Evolutionary conservation across 2,329 filamentous ascomycete species (phyloP).

Genomic region (Colletotrichum limetticola): DNA sequence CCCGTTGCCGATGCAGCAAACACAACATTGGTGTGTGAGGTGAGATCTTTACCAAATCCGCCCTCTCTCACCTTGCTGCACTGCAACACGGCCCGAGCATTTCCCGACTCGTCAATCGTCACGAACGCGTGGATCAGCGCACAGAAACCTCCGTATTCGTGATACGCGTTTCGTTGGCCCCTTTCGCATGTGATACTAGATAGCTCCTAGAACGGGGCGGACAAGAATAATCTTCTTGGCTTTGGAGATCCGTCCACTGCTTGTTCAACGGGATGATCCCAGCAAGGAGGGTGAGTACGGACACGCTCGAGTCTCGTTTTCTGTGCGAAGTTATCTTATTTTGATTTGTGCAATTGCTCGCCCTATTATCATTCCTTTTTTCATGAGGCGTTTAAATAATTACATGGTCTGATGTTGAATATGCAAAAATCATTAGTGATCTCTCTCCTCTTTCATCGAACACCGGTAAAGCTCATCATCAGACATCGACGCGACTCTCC

Average conservation of each 20-base stretch:
- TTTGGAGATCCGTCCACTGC: neutral
- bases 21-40: neutral
- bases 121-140: neutral
- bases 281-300: neutral
- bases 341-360: too few relatives aligned
- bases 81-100: neutral
- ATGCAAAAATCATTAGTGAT: neutral
- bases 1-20: neutral
- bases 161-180: neutral
- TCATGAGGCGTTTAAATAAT: neutral
- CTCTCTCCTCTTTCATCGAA: neutral
- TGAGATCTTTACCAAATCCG: neutral
- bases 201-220: neutral
- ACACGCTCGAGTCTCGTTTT: neutral
- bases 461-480: neutral
- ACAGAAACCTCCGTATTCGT: neutral
- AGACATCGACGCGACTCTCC: too few relatives aligned
- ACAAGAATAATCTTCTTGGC: neutral
- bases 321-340: neutral
- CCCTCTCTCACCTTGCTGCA: neutral
- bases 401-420: neutral
- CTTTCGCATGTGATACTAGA: neutral
- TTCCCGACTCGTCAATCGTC: neutral
- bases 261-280: neutral
- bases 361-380: neutral